Conservation (phyloP, 208 protist species). For the Acanthamoeba royreba region DNA sequence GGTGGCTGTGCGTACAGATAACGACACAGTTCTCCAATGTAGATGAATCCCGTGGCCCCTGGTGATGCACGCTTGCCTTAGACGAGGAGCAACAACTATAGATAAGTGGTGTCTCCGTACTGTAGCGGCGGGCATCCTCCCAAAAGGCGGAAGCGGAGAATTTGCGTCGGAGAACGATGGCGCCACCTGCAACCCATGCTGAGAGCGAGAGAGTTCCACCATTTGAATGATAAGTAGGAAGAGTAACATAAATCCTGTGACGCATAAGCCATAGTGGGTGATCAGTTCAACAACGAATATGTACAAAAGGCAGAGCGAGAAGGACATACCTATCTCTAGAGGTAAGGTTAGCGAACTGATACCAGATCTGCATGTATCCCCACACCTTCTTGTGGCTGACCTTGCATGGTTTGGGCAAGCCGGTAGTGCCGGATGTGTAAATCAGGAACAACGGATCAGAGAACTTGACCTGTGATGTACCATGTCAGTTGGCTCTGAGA, state of each 20-base stretch:
- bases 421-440: constrained; percentile 87
- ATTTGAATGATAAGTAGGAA: constrained; percentile 86
- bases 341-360: not conserved
- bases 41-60: constrained; percentile 82
- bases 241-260: constrained; percentile 76
- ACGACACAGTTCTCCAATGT: constrained; percentile 89
- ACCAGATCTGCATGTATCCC: not conserved
- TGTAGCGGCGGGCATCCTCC: constrained; percentile 75
- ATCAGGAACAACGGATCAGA: constrained; percentile 4
- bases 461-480: not conserved
- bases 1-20: constrained; percentile 69
- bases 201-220: constrained; percentile 74
- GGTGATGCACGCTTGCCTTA: constrained; percentile 58
- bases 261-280: no score
- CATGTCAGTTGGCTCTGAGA: not conserved
- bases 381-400: constrained; percentile 76
- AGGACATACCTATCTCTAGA: constrained; percentile 43
- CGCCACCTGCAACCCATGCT: not conserved
- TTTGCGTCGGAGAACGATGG: constrained; percentile 79
- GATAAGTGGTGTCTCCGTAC: constrained; percentile 53
- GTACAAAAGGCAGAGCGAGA: not conserved
- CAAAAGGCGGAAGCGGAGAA: constrained; percentile 81
- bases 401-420: constrained; percentile 82
- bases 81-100: constrained; percentile 80
- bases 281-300: not conserved